Base-by-base conservation (phyloP, 2,329 filamentous ascomycete species). In the Fusarium penzigii region DNA sequence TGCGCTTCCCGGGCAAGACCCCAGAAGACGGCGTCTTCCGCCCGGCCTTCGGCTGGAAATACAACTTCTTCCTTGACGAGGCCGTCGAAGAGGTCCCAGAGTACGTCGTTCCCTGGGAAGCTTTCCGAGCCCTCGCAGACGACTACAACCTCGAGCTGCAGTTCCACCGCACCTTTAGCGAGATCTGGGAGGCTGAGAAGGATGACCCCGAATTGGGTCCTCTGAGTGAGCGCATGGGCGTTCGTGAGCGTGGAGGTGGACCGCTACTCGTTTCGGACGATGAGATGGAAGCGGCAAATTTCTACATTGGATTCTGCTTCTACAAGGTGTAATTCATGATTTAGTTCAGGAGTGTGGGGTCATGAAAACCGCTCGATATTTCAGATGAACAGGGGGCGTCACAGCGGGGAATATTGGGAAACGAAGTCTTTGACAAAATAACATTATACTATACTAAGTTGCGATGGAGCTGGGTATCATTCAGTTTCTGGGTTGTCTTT, bases 71-170 rank as follows among this genome's bases (percentile, higher is more conserved):
- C 71, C 85, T 99, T 51, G 87, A 94, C 65, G 94, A 99, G 74
- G 94, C 94, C 0, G 94, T 99, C 17, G 93, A 97, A 70, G 90
- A 92, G 68, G 90, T 96, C 8, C 93, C 94, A 3, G 94, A 99
- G 75, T 99, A 96, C 69, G 93, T 99, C 2, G 94, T 99, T 1
- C 94, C 94, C 0, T 99, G 94, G 93, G 92, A 96, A 70, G 92
- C 92, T 1, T 97, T 99, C 76, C 90, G 94, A 74, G 92, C 91
- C 25, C 78, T 97, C 64, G 94, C 94, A 16, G 92, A 97, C 69
- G 92, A 97, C 68, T 99, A 93, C 78, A 97, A 97, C 64, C 83
- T 99, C 7, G 94, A 99, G 71, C 75, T 97, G 64, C 89, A 96
- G 72, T 99, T 97, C 68, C 89, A 95, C 66, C 93, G 93, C 72